Evolutionary conservation across 768 basidiomycete genomes (phyloP).

Genomic region (Dendrothele bispora): DNA sequence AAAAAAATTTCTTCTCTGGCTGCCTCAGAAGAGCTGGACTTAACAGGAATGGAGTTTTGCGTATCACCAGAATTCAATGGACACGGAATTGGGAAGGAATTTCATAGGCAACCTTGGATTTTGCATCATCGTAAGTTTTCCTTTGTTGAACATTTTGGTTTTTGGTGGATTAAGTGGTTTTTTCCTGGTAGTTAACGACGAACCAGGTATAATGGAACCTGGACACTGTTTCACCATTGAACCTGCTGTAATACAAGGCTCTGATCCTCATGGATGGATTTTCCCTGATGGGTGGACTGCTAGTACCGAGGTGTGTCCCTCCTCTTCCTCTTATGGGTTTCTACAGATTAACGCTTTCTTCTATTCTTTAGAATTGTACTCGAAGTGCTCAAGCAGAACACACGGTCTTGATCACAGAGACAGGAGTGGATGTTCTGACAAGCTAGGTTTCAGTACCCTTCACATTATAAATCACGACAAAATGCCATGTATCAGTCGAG

Average conservation of each 20-base stretch:
- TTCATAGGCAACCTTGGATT: slow-evolving; percentile 85
- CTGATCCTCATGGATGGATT: slow-evolving; percentile 64
- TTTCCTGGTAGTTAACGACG: slow-evolving; percentile 66
- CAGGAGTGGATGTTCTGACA: slow-evolving; percentile 80
- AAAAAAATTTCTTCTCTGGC: too few species aligned
- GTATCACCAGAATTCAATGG: slow-evolving; percentile 77
- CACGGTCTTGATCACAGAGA: slow-evolving; percentile 81
- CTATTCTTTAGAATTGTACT: slow-evolving; percentile 68
- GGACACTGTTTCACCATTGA: slow-evolving; percentile 96
- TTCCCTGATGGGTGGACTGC: slow-evolving; percentile 94
- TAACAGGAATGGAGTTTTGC: slow-evolving; percentile 42
- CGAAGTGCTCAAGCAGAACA: slow-evolving; percentile 87
- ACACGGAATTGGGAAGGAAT: slow-evolving; percentile 82
- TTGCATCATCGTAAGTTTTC: slow-evolving; percentile 62
- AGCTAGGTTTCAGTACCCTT: too few species aligned
- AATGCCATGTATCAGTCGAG: too few species aligned
- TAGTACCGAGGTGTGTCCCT: slow-evolving; percentile 69
- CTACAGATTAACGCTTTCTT: background rate
- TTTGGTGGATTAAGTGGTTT: background rate
- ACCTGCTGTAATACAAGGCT: slow-evolving; percentile 79
- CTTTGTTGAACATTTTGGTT: background rate
- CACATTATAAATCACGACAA: too few species aligned
- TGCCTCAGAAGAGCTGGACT: background rate
- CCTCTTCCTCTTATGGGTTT: background rate
- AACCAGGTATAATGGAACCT: slow-evolving; percentile 76